These are phyloP conservation scores for Plectranthus barbatus DNA, from an alignment of 257 asterid genomes.

Conservation along the genomic window DNA sequence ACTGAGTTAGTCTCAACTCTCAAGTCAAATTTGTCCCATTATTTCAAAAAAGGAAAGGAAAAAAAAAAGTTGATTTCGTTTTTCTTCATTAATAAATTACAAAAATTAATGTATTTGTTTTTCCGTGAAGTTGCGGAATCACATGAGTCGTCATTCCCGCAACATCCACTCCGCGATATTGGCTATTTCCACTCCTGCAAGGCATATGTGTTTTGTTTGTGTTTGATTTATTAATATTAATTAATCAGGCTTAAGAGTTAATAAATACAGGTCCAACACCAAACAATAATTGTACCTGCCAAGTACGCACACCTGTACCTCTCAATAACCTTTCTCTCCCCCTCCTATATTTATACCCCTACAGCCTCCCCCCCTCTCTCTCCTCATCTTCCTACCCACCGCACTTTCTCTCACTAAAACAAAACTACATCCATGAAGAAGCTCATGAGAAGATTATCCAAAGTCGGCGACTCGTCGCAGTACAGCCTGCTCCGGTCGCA, in stretches of 20 bases:
- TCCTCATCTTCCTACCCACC: no score
- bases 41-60: no score
- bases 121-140: neutral
- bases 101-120: no score
- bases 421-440: constrained; percentile 51
- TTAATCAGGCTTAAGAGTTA: constrained; percentile 4
- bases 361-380: constrained; percentile 11
- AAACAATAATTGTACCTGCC: constrained; percentile 49
- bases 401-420: neutral
- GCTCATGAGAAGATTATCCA: constrained; percentile 50
- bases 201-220: neutral
- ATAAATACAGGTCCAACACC: constrained; percentile 18
- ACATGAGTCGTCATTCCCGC: constrained; percentile 15
- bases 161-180: neutral
- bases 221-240: neutral
- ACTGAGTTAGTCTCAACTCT: neutral
- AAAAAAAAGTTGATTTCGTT: neutral
- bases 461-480: constrained; percentile 67
- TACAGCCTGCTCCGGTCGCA: constrained; percentile 39
- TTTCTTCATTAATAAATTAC: neutral
- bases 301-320: constrained; percentile 63
- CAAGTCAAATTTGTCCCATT: neutral
- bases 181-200: neutral
- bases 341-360: constrained; percentile 23
- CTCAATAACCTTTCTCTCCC: constrained; percentile 32